Conservation (phyloP, 305 asterid species). For the Fraxinus dipetala region DNA sequence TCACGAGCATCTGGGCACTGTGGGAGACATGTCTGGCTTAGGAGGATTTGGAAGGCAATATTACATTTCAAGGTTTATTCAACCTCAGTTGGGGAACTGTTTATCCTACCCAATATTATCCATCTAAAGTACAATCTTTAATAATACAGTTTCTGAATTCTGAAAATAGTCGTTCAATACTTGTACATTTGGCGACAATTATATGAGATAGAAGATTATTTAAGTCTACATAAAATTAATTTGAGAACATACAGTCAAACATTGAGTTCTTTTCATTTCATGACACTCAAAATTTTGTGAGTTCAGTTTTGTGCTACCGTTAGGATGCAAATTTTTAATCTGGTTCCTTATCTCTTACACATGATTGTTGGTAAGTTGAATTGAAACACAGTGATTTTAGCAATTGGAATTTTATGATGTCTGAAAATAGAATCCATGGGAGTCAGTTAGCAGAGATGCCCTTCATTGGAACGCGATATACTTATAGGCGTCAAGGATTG, state of each 20-base stretch:
- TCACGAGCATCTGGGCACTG: neutral
- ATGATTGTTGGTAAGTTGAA: neutral
- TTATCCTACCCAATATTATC: neutral
- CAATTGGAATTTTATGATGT: slow-evolving; percentile 22
- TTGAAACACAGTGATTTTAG: neutral
- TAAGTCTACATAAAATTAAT: neutral
- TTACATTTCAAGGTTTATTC: neutral
- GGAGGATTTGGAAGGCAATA: neutral
- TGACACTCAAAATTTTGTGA: neutral
- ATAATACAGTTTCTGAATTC: neutral
- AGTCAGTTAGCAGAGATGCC: slow-evolving; percentile 86
- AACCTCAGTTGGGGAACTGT: neutral
- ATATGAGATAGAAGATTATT: neutral
- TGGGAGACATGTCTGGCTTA: neutral
- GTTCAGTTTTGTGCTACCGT: slow-evolving; percentile 12
- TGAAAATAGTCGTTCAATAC: slow-evolving; percentile 14
- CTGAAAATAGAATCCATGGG: slow-evolving; percentile 67
- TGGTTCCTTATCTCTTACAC: neutral
- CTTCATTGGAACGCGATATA: slow-evolving; percentile 74
- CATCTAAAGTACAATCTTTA: slow-evolving; percentile 1
- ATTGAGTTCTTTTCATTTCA: neutral
- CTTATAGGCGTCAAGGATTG: slow-evolving; percentile 84
- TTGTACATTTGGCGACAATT: neutral
- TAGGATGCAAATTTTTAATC: neutral
- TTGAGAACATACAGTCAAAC: slow-evolving; percentile 3